Conservation (phyloP, 306 rosid genomes). For the Quercus agrifolia region DNA sequence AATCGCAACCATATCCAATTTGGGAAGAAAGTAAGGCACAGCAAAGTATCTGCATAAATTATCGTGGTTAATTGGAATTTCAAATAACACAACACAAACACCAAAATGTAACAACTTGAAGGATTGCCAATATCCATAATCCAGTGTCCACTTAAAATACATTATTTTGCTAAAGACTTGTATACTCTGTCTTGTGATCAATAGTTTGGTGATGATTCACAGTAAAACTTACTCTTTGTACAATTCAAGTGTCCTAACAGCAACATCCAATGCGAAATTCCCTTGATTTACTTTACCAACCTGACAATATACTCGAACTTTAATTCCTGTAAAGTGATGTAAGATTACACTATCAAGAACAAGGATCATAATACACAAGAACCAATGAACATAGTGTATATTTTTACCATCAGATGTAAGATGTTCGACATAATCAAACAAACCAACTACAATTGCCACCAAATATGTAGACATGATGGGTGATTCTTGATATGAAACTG, state of each 20-base stretch:
- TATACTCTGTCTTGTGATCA: not conserved
- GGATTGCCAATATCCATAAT: not conserved
- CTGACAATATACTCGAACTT: slow-evolving; percentile 89
- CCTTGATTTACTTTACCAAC: slow-evolving; percentile 87
- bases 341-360: slow-evolving; percentile 24
- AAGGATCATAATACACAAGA: not conserved
- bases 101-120: not conserved
- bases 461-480: slow-evolving; percentile 92
- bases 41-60: slow-evolving; percentile 71
- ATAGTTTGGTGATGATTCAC: not conserved
- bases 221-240: slow-evolving; percentile 62
- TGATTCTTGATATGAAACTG: slow-evolving; percentile 72
- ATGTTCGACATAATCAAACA: slow-evolving; percentile 88
- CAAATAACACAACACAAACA: slow-evolving; percentile 13
- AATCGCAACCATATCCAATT: slow-evolving; percentile 92
- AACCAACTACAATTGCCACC: slow-evolving; percentile 87
- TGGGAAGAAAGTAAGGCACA: slow-evolving; percentile 80
- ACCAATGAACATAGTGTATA: slow-evolving; percentile 1
- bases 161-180: slow-evolving; percentile 1
- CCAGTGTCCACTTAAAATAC: slow-evolving; percentile 8
- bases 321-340: slow-evolving; percentile 78
- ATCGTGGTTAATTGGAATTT: slow-evolving; percentile 15
- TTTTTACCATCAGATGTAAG: slow-evolving; percentile 73
- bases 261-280: slow-evolving; percentile 81
- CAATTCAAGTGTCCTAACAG: slow-evolving; percentile 68